Conservation (phyloP, 1,139 yeast species). For the Yamadazyma triangularis region DNA sequence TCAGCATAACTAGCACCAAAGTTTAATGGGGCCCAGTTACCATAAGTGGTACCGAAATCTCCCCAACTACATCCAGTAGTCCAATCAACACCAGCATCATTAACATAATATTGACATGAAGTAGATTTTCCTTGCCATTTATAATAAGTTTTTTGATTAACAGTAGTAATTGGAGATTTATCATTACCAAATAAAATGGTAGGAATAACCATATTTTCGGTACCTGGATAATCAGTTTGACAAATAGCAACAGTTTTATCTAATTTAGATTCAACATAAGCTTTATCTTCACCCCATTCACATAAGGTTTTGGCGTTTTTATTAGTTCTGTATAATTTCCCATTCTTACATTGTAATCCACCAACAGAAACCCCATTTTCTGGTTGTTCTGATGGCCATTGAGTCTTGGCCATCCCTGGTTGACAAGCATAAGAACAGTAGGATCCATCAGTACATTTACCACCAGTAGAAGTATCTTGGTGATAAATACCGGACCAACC, state of each 20-base stretch:
- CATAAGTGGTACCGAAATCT: conserved; percentile 55
- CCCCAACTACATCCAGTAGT: conserved; percentile 82
- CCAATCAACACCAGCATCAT: conserved; percentile 72
- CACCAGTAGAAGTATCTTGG: conserved; percentile 59
- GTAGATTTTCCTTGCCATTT: conserved; percentile 63
- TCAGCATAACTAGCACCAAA: conserved; percentile 68
- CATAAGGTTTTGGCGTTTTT: conserved; percentile 57
- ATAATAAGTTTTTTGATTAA: conserved; percentile 58
- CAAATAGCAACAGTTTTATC: conserved; percentile 64
- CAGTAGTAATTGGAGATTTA: conserved; percentile 58
- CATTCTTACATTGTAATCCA: conserved; percentile 67
- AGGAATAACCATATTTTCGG: conserved; percentile 84
- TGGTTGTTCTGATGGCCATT: conserved; percentile 77
- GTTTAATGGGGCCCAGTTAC: conserved; percentile 83
- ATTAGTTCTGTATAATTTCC: conserved; percentile 67
- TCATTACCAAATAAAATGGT: conserved; percentile 62
- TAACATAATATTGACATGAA: conserved; percentile 76
- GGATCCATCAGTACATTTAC: conserved; percentile 66
- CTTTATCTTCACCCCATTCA: conserved; percentile 70
- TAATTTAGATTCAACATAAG: conserved; percentile 55
- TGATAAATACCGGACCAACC: conserved; percentile 75
- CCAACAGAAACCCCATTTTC: conserved; percentile 73
- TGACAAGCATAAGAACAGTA: conserved; percentile 87
- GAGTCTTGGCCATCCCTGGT: conserved; percentile 88
- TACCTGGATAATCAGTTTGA: conserved; percentile 87